These are phyloP conservation scores for Coemansia sp. DNA, from an alignment of 192 early-diverging fungal genomes.

Conservation along the genomic window DNA sequence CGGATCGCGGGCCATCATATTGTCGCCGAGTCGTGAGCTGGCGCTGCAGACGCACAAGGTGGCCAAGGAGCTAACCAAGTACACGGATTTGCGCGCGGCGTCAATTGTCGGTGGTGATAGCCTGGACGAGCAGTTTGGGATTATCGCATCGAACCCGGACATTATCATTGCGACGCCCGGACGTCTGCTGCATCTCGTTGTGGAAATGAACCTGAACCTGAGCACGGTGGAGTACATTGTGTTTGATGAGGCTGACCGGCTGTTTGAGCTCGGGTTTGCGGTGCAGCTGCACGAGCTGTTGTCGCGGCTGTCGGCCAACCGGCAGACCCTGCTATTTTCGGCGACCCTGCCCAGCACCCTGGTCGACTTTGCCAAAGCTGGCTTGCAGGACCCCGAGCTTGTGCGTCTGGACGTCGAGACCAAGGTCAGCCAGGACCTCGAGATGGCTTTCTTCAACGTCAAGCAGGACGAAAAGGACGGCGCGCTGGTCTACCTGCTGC, in stretches of 20 bases:
- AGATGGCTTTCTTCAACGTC: slow-evolving; percentile 88
- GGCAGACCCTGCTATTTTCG: slow-evolving; percentile 94
- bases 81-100: slow-evolving; percentile 86
- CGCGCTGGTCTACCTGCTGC: slow-evolving; percentile 80
- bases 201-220: slow-evolving; percentile 88
- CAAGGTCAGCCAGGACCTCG: slow-evolving; percentile 93
- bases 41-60: slow-evolving; percentile 96
- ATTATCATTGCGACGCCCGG: slow-evolving; percentile 85
- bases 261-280: slow-evolving; percentile 97
- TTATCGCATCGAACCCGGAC: slow-evolving; percentile 93
- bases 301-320: slow-evolving; percentile 71
- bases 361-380: slow-evolving; percentile 97
- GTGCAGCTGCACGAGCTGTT: slow-evolving; percentile 94
- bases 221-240: slow-evolving; percentile 92
- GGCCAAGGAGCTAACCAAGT: slow-evolving; percentile 86
- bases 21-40: slow-evolving; percentile 95
- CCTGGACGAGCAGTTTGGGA: slow-evolving; percentile 95
- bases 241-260: slow-evolving; percentile 98
- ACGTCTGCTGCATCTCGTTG: slow-evolving; percentile 76
- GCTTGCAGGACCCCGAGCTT: slow-evolving; percentile 88
- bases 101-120: slow-evolving; percentile 94
- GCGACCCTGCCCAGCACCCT: slow-evolving; percentile 92
- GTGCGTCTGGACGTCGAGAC: slow-evolving; percentile 93
- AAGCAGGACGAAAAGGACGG: slow-evolving; percentile 90
- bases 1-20: slow-evolving; percentile 74